A percentile compares a stretch with the other conserved stretches of the same genome.
These are phyloP conservation scores for Dinochytrium kinnereticum DNA, from an alignment of 371 early-diverging fungal genomes.

Conservation along the genomic window DNA sequence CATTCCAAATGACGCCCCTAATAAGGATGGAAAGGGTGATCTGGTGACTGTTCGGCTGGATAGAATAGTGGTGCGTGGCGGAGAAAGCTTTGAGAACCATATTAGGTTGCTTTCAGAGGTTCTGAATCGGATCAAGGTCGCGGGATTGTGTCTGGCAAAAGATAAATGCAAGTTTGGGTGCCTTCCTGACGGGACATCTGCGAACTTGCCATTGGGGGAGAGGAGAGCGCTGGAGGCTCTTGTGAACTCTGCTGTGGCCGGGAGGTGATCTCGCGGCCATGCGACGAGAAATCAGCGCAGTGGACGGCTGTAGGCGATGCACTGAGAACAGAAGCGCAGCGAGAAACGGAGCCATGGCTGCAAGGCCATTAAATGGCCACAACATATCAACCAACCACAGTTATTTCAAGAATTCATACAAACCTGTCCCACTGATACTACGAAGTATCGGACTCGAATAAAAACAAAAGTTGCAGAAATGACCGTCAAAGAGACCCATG, in stretches of 20 bases:
- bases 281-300: no score
- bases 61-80: background rate
- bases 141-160: background rate
- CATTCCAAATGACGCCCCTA: background rate
- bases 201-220: background rate
- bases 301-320: no score
- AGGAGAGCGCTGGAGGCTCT: conserved; percentile 1
- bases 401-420: no score
- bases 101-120: conserved; percentile 9
- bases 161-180: background rate
- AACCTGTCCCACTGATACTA: background rate
- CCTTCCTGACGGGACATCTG: background rate
- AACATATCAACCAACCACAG: no score
- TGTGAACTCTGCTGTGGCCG: background rate
- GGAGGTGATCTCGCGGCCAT: no score
- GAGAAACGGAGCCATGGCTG: no score
- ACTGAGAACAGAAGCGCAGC: no score
- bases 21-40: background rate
- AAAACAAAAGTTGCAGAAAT: background rate
- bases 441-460: background rate
- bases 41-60: conserved; percentile 4
- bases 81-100: conserved; percentile 6
- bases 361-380: no score
- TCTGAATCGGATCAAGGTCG: background rate
- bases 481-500: background rate